Evolutionary conservation across 2,329 filamentous ascomycete species (phyloP).

Genomic region (Fusarium keratoplasticum): DNA sequence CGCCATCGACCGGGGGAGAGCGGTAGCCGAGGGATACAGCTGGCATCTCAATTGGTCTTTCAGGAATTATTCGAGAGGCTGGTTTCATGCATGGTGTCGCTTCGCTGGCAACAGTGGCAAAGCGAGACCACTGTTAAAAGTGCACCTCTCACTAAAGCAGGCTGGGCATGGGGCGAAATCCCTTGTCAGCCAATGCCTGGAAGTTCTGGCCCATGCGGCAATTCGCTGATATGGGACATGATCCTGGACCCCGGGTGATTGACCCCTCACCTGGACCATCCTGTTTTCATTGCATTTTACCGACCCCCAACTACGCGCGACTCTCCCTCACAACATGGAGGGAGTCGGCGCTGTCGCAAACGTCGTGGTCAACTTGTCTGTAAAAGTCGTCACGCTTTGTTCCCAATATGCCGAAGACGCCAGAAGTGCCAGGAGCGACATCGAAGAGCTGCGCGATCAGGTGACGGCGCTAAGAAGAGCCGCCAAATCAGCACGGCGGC

Average conservation of each 20-base stretch:
- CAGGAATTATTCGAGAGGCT: background rate
- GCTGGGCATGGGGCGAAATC: background rate
- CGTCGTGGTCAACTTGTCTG: conserved; percentile 52
- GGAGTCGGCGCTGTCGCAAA: conserved; percentile 49
- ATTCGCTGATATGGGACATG: background rate
- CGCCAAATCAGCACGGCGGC: conserved; percentile 40
- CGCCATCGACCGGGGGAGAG: background rate
- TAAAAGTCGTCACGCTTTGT: conserved; percentile 50
- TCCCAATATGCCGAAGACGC: conserved; percentile 50
- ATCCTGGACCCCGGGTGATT: background rate
- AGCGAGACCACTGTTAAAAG: too few species aligned
- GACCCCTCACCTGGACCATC: background rate
- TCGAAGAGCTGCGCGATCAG: conserved; percentile 47
- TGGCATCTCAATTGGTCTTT: background rate
- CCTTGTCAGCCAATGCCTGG: background rate
- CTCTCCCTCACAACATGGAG: conserved; percentile 32
- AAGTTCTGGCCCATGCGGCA: background rate
- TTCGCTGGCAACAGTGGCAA: background rate
- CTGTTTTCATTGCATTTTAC: background rate
- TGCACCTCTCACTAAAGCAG: background rate
- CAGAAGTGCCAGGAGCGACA: conserved; percentile 48
- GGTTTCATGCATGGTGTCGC: background rate
- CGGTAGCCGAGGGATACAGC: background rate
- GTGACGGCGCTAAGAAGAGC: conserved; percentile 41
- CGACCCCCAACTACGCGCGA: background rate